phyloP scores from a whole-genome alignment of 2,329 filamentous ascomycete genomes.

The Rhynchosporium graminicola region DNA sequence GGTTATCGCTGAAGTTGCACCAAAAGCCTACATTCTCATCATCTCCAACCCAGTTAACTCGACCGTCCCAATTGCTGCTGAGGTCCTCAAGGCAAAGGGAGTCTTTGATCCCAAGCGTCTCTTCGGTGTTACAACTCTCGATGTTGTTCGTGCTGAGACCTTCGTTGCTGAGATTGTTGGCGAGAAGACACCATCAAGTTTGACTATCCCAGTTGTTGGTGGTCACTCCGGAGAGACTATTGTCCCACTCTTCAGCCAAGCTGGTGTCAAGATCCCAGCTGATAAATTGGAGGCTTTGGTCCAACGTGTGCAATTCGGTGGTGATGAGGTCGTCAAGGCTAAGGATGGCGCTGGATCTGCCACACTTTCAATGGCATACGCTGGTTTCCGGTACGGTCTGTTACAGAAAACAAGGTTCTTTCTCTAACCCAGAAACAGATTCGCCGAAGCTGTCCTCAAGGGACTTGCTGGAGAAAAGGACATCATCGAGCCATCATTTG shows the following conservation, averaged over 20 bases:
- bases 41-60: slow-evolving; percentile 99
- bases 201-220: slow-evolving; percentile 88
- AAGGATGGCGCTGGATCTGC: slow-evolving; percentile 91
- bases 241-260: slow-evolving; percentile 94
- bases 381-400: slow-evolving; percentile 76
- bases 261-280: slow-evolving; percentile 74
- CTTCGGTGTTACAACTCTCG: slow-evolving; percentile 97
- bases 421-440: slow-evolving; percentile 52
- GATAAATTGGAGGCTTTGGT: slow-evolving; percentile 91
- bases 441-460: slow-evolving; percentile 91
- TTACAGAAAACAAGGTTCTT: not conserved
- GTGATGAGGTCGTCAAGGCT: slow-evolving; percentile 94
- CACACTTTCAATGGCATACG: slow-evolving; percentile 93
- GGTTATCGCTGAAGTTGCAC: slow-evolving; percentile 81
- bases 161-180: slow-evolving; percentile 87
- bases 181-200: slow-evolving; percentile 77
- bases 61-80: slow-evolving; percentile 94
- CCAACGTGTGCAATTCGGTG: slow-evolving; percentile 96
- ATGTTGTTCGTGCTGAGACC: slow-evolving; percentile 96
- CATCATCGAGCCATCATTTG: slow-evolving; percentile 90
- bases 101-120: slow-evolving; percentile 95
- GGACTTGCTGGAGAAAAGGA: slow-evolving; percentile 92
- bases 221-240: slow-evolving; percentile 99
- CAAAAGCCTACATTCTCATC: slow-evolving; percentile 92
- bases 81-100: slow-evolving; percentile 89